Evolutionary conservation across 163 green algal species (phyloP), one percentile per base, ranked within the genome.

Genomic region (Chloromonas sp.): DNA sequence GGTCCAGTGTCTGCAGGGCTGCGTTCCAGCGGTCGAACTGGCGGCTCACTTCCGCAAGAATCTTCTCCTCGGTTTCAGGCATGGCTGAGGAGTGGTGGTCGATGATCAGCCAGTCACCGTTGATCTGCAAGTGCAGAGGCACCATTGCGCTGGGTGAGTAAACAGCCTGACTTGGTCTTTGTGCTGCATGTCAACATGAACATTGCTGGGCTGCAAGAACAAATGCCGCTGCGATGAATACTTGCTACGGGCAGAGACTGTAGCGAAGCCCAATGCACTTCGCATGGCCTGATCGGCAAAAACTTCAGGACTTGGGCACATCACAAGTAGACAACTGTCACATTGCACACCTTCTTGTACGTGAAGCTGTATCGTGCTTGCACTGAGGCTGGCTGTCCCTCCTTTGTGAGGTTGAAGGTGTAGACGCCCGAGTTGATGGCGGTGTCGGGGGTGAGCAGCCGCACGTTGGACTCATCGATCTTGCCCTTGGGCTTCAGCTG

Each of bases 21-120:
- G 84, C 14, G n/a, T 88, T 88, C 87, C 87, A 90, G 59, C 57
- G 62, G 70, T 84, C 84, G 60, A 90, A 90, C 82, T 86, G 79
- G 62, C 81, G 83, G 0, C 60, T 78, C 3, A 89, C 80, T 3
- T 81, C 83, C 3, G 84, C 84, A 2, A 70, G 84, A 70, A 82
- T 60, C 36, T 36, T 36, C 36, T 36, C 36, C 36, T 36, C 36
- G 0, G 14, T 59, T 70, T 87, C 84, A 61, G 84, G 84, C 84
- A 87, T 84, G 59, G 71, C 84, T 58, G 79, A 84, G 59, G 84
- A 87, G 79, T 87, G 84, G 84, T 87, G 84, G 78, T 87, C 84
- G 60, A 66, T 78, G 79, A 87, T 87, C 13, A 57, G 78, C 84
- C 84, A 87, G 1, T 70, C 59, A 14, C 78, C 78, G 59, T 81